phyloP scores from a whole-genome alignment of 768 basidiomycete species.

The Auricularia heimuer region DNA sequence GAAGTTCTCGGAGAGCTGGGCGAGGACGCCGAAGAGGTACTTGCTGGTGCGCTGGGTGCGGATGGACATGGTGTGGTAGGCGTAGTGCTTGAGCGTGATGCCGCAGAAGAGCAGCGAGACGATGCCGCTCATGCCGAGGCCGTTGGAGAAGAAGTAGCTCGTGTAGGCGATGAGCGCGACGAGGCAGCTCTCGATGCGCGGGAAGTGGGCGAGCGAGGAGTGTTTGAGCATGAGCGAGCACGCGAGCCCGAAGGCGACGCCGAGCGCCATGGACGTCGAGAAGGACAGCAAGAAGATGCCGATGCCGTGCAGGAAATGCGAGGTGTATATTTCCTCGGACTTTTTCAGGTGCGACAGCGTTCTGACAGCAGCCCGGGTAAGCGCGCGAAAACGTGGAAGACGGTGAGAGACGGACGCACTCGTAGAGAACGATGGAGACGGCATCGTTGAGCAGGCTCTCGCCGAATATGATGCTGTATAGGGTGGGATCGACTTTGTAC shows the following conservation, averaged over 20 bases:
- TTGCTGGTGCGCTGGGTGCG: conserved; percentile 89
- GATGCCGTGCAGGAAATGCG: conserved; percentile 89
- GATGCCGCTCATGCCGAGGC: conserved; percentile 88
- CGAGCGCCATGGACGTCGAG: conserved; percentile 88
- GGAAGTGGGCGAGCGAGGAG: conserved; percentile 74
- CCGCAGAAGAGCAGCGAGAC: conserved; percentile 97
- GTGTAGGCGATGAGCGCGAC: conserved; percentile 92
- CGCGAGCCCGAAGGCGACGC: conserved; percentile 80
- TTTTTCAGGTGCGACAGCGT: conserved; percentile 90
- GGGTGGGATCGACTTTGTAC: conserved; percentile 96
- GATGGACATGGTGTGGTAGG: conserved; percentile 98
- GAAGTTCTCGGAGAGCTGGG: conserved; percentile 95
- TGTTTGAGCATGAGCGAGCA: conserved; percentile 94
- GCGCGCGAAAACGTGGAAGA: neutral
- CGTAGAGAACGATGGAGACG: conserved; percentile 99
- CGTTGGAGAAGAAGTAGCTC: conserved; percentile 98
- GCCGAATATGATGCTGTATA: conserved; percentile 95
- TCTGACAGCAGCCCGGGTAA: conserved; percentile 29
- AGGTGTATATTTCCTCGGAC: conserved; percentile 65
- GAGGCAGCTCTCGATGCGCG: conserved; percentile 95
- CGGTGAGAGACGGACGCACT: conserved; percentile 49
- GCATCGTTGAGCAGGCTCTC: conserved; percentile 97
- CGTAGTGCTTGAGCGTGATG: conserved; percentile 98
- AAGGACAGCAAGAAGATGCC: conserved; percentile 97
- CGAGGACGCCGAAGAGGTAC: conserved; percentile 90